These are phyloP conservation scores for Trichocomaceae sp. DNA, from an alignment of 2,329 filamentous ascomycete species.

Conservation along the genomic window DNA sequence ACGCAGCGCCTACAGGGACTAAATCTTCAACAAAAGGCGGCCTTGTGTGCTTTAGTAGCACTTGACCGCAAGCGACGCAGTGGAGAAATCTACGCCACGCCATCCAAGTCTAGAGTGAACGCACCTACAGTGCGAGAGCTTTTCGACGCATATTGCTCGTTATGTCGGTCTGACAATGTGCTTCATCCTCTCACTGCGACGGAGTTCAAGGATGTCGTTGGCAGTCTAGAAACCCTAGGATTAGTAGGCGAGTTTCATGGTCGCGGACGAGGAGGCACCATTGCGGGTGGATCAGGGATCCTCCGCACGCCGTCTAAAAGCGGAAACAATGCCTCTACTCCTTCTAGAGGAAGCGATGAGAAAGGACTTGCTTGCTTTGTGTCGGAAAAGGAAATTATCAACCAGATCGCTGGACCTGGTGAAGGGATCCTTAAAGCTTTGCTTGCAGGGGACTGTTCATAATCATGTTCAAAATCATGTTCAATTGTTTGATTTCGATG, in stretches of 20 bases:
- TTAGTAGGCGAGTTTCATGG: constrained; percentile 66
- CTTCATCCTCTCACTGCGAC: constrained; percentile 83
- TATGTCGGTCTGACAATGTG: constrained; percentile 83
- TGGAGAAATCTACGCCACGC: constrained; percentile 42
- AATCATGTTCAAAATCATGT: constrained; percentile 2
- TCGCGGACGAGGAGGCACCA: constrained; percentile 61
- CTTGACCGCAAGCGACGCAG: constrained; percentile 65
- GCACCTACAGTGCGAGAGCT: constrained; percentile 78
- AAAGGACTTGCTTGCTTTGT: constrained; percentile 72
- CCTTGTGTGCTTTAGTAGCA: constrained; percentile 78
- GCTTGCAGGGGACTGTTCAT: constrained; percentile 33
- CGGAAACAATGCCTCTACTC: constrained; percentile 50
- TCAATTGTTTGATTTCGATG: background rate
- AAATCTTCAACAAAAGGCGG: constrained; percentile 94
- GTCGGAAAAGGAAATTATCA: constrained; percentile 70
- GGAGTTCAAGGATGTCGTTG: constrained; percentile 89
- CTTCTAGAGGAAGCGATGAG: constrained; percentile 58
- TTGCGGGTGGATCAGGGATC: constrained; percentile 39
- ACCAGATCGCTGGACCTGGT: constrained; percentile 56
- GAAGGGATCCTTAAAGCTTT: constrained; percentile 40
- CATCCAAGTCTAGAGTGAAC: constrained; percentile 51
- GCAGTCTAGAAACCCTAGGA: constrained; percentile 80
- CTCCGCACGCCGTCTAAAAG: constrained; percentile 66
- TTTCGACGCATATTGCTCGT: constrained; percentile 72
- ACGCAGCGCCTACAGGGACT: constrained; percentile 75